Conservation (phyloP, 805 yeast species). For the Cyberlindnera japonica region DNA sequence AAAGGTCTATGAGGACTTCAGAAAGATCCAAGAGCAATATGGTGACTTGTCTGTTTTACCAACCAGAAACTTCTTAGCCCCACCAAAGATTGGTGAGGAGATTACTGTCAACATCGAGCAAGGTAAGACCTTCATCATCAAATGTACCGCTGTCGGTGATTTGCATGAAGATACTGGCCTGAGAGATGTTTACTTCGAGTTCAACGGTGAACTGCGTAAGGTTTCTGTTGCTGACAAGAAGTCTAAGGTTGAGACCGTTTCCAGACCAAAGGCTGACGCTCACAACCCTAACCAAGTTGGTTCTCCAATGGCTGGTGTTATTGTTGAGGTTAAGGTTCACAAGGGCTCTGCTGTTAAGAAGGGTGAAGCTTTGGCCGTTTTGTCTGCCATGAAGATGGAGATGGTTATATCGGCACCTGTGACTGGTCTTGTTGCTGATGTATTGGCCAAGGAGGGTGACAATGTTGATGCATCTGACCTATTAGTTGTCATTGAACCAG, state of each 20-base stretch:
- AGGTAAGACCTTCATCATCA: constrained; percentile 91
- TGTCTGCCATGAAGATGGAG: constrained; percentile 99
- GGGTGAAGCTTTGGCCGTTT: constrained; percentile 92
- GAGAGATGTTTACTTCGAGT: constrained; percentile 95
- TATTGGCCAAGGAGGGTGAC: constrained; percentile 84
- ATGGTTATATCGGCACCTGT: constrained; percentile 95
- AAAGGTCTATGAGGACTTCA: constrained; percentile 88
- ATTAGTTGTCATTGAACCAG: constrained; percentile 52
- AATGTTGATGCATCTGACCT: constrained; percentile 94
- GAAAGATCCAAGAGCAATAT: constrained; percentile 65
- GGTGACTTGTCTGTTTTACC: constrained; percentile 95
- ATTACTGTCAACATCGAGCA: constrained; percentile 84
- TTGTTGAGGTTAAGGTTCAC: constrained; percentile 90
- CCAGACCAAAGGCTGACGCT: constrained; percentile 88
- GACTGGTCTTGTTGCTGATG: constrained; percentile 76
- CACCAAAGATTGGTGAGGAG: constrained; percentile 86
- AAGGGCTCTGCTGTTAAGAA: constrained; percentile 86
- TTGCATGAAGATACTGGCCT: constrained; percentile 79
- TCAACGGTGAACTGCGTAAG: constrained; percentile 97
- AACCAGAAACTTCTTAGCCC: constrained; percentile 83
- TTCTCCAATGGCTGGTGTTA: constrained; percentile 99
- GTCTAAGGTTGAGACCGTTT: constrained; percentile 77
- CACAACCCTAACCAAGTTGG: constrained; percentile 90
- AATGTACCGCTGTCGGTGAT: constrained; percentile 90
- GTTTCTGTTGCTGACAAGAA: constrained; percentile 87